Conservation (phyloP, 2,329 filamentous ascomycete species). For the Chrysoporthe cubensis region DNA sequence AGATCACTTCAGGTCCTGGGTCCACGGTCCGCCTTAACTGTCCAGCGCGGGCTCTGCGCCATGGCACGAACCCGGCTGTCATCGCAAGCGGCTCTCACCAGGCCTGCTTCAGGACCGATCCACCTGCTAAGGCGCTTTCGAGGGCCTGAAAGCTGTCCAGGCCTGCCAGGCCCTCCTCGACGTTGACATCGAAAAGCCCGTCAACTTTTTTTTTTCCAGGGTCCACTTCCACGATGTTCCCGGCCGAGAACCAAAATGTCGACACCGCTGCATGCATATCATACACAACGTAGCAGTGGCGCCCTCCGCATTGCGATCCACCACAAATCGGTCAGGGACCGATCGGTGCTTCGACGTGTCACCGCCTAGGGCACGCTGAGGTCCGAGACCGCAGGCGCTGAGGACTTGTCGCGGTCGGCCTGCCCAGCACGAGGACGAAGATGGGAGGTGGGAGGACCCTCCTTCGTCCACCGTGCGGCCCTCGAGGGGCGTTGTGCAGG, state of each 20-base stretch:
- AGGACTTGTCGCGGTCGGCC: neutral
- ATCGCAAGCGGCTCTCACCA: neutral
- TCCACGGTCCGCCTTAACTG: neutral
- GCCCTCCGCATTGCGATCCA: constrained; percentile 21
- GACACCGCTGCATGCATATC: constrained; percentile 9
- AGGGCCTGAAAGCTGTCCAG: neutral
- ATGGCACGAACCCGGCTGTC: neutral
- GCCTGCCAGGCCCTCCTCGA: neutral
- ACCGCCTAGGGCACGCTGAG: neutral
- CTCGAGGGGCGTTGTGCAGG: too few species aligned
- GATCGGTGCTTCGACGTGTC: constrained; percentile 9
- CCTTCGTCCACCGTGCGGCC: too few species aligned
- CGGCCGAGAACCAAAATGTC: neutral
- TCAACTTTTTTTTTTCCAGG: neutral
- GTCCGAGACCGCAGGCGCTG: constrained; percentile 1
- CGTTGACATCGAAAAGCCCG: neutral
- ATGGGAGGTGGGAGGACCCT: too few species aligned
- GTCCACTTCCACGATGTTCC: neutral
- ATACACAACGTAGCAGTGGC: constrained; percentile 19
- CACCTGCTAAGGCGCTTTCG: neutral
- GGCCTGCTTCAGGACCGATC: neutral
- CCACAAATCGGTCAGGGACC: constrained; percentile 19
- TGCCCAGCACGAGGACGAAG: neutral
- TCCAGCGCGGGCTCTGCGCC: neutral
- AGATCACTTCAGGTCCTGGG: too few species aligned